Conservation (phyloP, 108 stramenopile species). For the Nitzschia sp. region DNA sequence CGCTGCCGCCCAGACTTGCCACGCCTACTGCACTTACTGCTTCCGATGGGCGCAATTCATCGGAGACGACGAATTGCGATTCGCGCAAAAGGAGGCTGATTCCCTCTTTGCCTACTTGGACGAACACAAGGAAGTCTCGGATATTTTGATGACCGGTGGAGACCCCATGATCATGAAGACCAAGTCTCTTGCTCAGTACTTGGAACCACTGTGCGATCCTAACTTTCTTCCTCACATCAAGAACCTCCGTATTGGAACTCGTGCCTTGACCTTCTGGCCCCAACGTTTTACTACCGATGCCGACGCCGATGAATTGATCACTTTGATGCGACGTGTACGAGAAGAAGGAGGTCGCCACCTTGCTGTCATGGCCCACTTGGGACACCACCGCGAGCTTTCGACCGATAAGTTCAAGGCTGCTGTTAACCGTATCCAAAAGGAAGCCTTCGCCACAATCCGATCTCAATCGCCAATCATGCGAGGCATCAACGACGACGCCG, state of each 20-base stretch:
- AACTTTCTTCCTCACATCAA: conserved; percentile 57
- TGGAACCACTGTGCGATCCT: conserved; percentile 55
- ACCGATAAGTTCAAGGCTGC: conserved; percentile 44
- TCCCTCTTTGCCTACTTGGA: conserved; percentile 50
- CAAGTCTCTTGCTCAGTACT: conserved; percentile 44
- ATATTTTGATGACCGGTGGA: conserved; percentile 69
- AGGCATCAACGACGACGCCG: conserved; percentile 61
- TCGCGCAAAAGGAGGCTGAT: conserved; percentile 63
- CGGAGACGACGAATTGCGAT: conserved; percentile 53
- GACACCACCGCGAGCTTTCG: conserved; percentile 50
- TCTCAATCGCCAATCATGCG: conserved; percentile 65
- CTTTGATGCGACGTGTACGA: conserved; percentile 44
- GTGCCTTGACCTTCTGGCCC: conserved; percentile 62
- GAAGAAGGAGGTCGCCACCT: conserved; percentile 57
- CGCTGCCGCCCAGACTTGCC: conserved; percentile 62
- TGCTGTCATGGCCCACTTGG: conserved; percentile 64
- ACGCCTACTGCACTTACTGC: conserved; percentile 71
- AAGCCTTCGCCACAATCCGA: conserved; percentile 57
- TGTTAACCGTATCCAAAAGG: conserved; percentile 49
- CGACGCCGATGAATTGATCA: conserved; percentile 60
- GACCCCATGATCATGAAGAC: conserved; percentile 73
- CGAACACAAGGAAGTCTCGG: conserved; percentile 49
- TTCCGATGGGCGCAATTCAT: conserved; percentile 75
- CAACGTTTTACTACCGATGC: conserved; percentile 61
- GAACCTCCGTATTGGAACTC: conserved; percentile 66